These are phyloP conservation scores for Linum tenue DNA, from an alignment of 345 rosid species.

Conservation along the genomic window DNA sequence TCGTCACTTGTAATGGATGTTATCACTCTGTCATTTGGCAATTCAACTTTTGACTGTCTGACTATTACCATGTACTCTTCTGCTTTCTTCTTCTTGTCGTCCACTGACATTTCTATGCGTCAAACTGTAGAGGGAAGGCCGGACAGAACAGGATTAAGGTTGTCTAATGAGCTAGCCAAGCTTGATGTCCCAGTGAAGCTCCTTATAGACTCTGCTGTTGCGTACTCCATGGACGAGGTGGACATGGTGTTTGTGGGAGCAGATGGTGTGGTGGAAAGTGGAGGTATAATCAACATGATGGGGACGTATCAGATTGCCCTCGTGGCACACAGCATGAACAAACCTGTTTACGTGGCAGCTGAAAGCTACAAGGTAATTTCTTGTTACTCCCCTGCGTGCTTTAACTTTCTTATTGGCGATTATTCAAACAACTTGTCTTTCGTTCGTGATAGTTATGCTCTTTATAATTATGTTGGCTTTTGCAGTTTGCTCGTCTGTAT, in stretches of 20 bases:
- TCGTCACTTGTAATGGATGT: too few relatives aligned
- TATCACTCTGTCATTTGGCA: too few relatives aligned
- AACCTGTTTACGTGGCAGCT: slow-evolving; percentile 91
- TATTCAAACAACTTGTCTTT: background rate
- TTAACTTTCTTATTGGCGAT: too few relatives aligned
- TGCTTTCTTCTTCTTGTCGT: too few relatives aligned
- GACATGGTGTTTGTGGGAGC: slow-evolving; percentile 98
- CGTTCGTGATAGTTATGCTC: background rate
- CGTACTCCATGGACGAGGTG: slow-evolving; percentile 85
- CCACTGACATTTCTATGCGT: too few relatives aligned
- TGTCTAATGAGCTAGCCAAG: slow-evolving; percentile 77
- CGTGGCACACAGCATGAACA: slow-evolving; percentile 87
- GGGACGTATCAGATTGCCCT: slow-evolving; percentile 88
- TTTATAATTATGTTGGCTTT: background rate
- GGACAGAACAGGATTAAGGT: slow-evolving; percentile 68
- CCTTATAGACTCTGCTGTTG: slow-evolving; percentile 91
- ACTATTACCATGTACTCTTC: too few relatives aligned
- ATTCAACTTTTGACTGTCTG: too few relatives aligned
- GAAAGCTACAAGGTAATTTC: slow-evolving; percentile 81
- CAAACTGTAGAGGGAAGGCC: slow-evolving; percentile 77
- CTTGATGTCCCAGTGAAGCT: slow-evolving; percentile 91
- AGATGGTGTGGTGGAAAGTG: slow-evolving; percentile 97
- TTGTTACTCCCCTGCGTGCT: background rate
- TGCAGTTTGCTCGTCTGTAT: slow-evolving; percentile 90
- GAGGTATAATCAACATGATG: slow-evolving; percentile 97